phyloP scores from a whole-genome alignment of 257 asterid species.

The Schizonepeta tenuifolia region DNA sequence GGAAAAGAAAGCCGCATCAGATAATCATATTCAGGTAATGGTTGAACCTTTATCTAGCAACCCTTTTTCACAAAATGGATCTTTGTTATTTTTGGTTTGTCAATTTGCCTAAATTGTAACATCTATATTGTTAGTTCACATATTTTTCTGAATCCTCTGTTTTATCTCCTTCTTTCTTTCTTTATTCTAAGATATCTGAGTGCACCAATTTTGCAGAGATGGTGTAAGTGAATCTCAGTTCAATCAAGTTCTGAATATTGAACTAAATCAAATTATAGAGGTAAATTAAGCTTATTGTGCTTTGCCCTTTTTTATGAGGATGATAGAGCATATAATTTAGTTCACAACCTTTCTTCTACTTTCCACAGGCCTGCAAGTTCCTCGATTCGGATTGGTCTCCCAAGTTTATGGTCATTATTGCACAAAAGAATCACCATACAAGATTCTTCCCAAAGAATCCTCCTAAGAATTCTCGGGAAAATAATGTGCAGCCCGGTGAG shows the following conservation, averaged over 20 bases:
- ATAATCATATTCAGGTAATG: constrained; percentile 81
- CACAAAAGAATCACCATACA: constrained; percentile 86
- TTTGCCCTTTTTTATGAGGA: background rate
- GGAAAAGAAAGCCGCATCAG: constrained; percentile 81
- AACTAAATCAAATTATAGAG: constrained; percentile 85
- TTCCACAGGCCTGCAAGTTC: constrained; percentile 70
- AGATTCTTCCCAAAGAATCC: constrained; percentile 68
- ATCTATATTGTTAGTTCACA: background rate
- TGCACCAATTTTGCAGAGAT: constrained; percentile 54
- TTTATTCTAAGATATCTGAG: background rate
- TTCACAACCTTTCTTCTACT: background rate
- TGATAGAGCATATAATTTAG: background rate
- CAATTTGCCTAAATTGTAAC: background rate
- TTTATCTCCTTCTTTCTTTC: background rate
- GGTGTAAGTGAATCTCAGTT: constrained; percentile 94
- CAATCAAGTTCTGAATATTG: constrained; percentile 79
- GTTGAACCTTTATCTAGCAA: background rate
- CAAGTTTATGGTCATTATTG: constrained; percentile 73
- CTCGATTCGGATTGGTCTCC: constrained; percentile 76
- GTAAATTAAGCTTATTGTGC: constrained; percentile 34
- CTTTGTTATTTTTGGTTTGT: background rate
- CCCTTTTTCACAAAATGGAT: background rate
- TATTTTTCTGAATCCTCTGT: background rate
- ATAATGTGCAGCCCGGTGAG: constrained; percentile 81
- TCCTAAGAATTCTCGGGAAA: no score